phyloP scores from a whole-genome alignment of 1,139 yeast species.

The Hansenula anomala region DNA sequence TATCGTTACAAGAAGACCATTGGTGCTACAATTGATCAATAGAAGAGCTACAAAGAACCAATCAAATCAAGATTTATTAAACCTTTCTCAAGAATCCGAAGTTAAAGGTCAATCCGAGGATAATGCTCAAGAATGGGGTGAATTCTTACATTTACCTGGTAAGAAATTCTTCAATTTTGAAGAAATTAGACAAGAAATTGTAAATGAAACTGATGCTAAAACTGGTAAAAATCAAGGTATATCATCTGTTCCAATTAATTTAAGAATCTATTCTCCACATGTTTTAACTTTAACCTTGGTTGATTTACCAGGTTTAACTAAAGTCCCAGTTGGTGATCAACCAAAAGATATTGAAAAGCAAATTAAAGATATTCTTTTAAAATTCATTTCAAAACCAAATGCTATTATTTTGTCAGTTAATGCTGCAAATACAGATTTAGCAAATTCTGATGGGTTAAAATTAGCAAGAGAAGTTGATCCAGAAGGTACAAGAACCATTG shows the following conservation, averaged over 20 bases:
- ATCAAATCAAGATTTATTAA: constrained; percentile 31
- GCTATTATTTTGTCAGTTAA: constrained; percentile 94
- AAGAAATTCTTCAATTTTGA: constrained; percentile 86
- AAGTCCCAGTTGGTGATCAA: constrained; percentile 99
- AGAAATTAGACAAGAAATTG: constrained; percentile 87
- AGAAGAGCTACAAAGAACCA: constrained; percentile 39
- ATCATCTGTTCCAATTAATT: constrained; percentile 86
- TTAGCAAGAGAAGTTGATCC: constrained; percentile 98
- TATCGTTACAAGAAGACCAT: constrained; percentile 91
- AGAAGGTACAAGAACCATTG: constrained; percentile 93
- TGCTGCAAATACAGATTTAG: constrained; percentile 96
- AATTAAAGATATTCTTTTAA: constrained; percentile 90
- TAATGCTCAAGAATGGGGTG: constrained; percentile 96
- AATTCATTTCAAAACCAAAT: constrained; percentile 91
- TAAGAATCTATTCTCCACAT: constrained; percentile 93
- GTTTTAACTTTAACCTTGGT: constrained; percentile 93
- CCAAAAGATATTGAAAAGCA: constrained; percentile 96
- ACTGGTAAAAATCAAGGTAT: constrained; percentile 94
- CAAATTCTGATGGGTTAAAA: constrained; percentile 94
- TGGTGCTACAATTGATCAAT: constrained; percentile 77
- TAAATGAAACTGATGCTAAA: constrained; percentile 87
- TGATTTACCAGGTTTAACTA: constrained; percentile 96
- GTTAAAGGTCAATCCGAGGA: constrained; percentile 47
- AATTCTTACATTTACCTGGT: constrained; percentile 87
- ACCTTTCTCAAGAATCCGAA: constrained; percentile 22